Conservation (phyloP, 768 basidiomycete genomes). For the Psilocybe sp. region DNA sequence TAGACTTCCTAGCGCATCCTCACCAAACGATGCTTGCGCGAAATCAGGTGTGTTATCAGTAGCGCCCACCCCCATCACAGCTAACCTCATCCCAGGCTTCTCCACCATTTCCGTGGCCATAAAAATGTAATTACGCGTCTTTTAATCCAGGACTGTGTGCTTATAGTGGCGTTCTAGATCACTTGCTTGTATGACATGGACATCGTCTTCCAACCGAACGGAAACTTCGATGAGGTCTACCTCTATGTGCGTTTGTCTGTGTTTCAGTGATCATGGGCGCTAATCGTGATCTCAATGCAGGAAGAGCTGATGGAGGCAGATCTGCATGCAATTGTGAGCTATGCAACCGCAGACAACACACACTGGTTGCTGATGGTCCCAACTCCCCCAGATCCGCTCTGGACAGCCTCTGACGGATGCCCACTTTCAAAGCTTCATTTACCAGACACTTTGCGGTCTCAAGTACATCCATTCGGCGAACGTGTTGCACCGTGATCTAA, state of each 20-base stretch:
- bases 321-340: conserved; percentile 90
- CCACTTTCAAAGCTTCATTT: conserved; percentile 94
- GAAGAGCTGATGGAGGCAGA: conserved; percentile 99
- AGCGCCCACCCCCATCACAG: conserved; percentile 1
- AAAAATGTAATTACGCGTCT: conserved; percentile 73
- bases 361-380: background rate
- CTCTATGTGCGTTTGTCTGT: conserved; percentile 55
- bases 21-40: conserved; percentile 93
- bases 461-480: conserved; percentile 99
- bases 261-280: background rate
- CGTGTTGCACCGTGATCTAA: conserved; percentile 94
- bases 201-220: conserved; percentile 87
- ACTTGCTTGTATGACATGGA: conserved; percentile 99
- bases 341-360: background rate
- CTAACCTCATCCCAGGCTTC: conserved; percentile 48
- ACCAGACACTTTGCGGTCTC: conserved; percentile 96
- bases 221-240: conserved; percentile 96
- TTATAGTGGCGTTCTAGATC: conserved; percentile 52
- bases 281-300: conserved; percentile 37
- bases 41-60: conserved; percentile 69
- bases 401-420: conserved; percentile 88
- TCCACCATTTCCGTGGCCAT: conserved; percentile 98
- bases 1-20: conserved; percentile 68
- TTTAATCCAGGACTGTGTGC: background rate
- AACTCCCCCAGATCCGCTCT: conserved; percentile 62